Evolutionary conservation across 129 eudicot species (phyloP).

Genomic region (Tagetes patula): DNA sequence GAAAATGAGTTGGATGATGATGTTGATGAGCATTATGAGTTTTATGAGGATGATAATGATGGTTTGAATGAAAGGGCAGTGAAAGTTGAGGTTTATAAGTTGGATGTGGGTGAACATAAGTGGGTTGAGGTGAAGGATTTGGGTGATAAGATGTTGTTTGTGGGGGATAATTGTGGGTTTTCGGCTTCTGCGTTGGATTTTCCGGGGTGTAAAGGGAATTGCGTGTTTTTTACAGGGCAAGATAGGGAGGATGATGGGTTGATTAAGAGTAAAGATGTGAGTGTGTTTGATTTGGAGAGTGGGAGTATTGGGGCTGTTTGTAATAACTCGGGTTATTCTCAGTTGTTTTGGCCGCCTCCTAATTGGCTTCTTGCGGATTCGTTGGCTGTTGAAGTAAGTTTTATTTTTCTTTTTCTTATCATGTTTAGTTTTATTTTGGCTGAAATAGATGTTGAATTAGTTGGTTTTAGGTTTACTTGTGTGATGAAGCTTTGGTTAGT

Average conservation of each 20-base stretch:
- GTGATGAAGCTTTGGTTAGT: background rate
- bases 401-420: background rate
- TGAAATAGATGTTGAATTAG: background rate
- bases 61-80: constrained; percentile 75
- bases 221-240: constrained; percentile 68
- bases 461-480: background rate
- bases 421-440: background rate
- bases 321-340: constrained; percentile 47
- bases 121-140: constrained; percentile 72
- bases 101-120: constrained; percentile 43
- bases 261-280: constrained; percentile 51
- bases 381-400: constrained; percentile 54
- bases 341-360: constrained; percentile 91
- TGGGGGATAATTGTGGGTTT: constrained; percentile 84
- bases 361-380: constrained; percentile 57
- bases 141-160: constrained; percentile 70
- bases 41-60: constrained; percentile 80
- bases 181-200: constrained; percentile 58
- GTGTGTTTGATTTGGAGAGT: constrained; percentile 81
- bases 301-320: constrained; percentile 62
- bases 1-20: constrained; percentile 62
- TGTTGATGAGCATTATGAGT: constrained; percentile 51
- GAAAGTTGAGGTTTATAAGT: constrained; percentile 68
- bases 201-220: constrained; percentile 60
- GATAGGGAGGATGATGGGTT: constrained; percentile 63